Base-by-base conservation (phyloP, 2,329 filamentous ascomycete genomes). In the Exophiala calicioides region DNA sequence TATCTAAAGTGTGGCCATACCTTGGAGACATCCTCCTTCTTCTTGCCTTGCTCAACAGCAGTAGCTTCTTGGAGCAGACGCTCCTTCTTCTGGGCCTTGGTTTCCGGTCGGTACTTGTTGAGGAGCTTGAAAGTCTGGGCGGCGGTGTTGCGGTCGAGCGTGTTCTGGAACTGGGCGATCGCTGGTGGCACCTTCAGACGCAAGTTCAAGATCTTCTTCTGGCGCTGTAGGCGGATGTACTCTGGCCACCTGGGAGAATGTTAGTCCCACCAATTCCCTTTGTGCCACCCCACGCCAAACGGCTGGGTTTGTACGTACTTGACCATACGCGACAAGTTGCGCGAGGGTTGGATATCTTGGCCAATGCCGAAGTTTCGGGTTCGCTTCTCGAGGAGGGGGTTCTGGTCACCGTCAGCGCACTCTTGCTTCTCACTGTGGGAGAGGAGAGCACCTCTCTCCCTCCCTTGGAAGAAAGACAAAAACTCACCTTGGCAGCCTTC, bases 1-100 rank as follows among this genome's bases (percentile, higher is more conserved):
- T n/a, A n/a, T n/a, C n/a, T n/a, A n/a, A n/a, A n/a, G n/a, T n/a
- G n/a, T n/a, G n/a, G n/a, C n/a, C 49, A 8, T 49, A 55, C 52
- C 89, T 97, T 97, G 86, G 83, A 88, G 72, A 95, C 91, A 68
- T 95, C 90, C 83, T 98, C 94, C 88, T 97, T 97, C 88, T 97
- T 98, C 88, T 97, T 96, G 75, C 94, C 93, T 76, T 97, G 90
- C 73, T 90, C 85, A 73, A 98, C 84, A 68, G 93, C 94, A 65
- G 90, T 95, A 60, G 94, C 93, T 84, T 98, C 93, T 83, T 95
- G 90, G 73, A 88, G 84, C 60, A 98, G 82, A 78, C 93, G 90
- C 81, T 98, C 94, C 85, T 97, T 98, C 89, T 98, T 98, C 86
- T 97, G 91, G 65, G 81, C 79, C 85, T 96, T 97, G 75, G 88